Conservation (phyloP, 805 yeast species). For the Wickerhamomyces subpelliculosus region DNA sequence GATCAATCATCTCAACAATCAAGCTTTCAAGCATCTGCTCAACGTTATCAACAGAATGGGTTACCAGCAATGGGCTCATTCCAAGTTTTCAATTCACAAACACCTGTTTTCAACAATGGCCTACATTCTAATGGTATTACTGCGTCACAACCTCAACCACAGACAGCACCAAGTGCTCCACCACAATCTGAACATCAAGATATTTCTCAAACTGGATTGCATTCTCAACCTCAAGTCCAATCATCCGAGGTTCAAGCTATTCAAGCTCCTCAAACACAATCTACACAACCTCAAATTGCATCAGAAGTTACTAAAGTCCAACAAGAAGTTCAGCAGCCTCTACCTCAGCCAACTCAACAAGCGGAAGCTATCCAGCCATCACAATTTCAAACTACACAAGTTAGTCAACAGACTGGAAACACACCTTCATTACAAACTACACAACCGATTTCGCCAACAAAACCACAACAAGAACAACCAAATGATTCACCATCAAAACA, state of each 20-base stretch:
- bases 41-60: too few relatives aligned
- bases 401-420: too few relatives aligned
- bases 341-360: too few relatives aligned
- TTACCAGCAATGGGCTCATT: background rate
- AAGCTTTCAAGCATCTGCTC: constrained; percentile 1
- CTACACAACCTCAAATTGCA: too few relatives aligned
- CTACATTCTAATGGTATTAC: background rate
- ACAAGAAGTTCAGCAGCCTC: too few relatives aligned
- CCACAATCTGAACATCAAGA: background rate
- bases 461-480: background rate
- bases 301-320: too few relatives aligned
- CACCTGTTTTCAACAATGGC: constrained; percentile 1
- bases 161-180: background rate
- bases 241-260: too few relatives aligned
- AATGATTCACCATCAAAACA: background rate
- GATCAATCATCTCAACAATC: background rate
- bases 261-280: too few relatives aligned
- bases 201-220: background rate
- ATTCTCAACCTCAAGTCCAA: too few relatives aligned
- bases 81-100: constrained; percentile 1
- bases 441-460: background rate
- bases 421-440: background rate
- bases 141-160: background rate
- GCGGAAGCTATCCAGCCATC: too few relatives aligned
- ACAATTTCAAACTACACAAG: background rate